phyloP scores from a whole-genome alignment of 176 grass and related monocot genomes.

The Oryza brachyantha region DNA sequence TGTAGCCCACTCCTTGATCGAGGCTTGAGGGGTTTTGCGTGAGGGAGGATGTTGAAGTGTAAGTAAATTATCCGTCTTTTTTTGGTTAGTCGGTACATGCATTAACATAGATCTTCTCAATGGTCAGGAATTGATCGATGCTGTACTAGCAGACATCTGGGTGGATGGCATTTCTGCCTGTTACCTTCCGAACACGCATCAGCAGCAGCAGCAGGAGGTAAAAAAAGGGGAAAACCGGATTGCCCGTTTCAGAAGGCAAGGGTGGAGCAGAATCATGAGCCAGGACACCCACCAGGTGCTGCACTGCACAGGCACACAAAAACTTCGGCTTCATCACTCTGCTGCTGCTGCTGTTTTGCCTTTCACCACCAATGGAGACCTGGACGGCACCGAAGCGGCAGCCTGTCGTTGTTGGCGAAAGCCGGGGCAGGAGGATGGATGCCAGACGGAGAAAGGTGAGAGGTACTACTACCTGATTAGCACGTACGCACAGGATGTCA shows the following conservation, averaged over 20 bases:
- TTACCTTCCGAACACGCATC: not conserved
- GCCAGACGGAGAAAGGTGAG: not conserved
- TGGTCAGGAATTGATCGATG: not conserved
- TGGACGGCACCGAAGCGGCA: not conserved
- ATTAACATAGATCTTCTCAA: too few relatives aligned
- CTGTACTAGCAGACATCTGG: not conserved
- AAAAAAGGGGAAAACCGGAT: too few relatives aligned
- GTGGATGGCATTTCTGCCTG: not conserved
- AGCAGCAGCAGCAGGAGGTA: not conserved
- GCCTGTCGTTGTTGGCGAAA: not conserved
- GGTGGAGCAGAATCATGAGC: slow-evolving; percentile 21
- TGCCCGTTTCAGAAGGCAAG: not conserved
- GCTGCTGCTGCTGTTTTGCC: not conserved
- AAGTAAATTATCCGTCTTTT: too few relatives aligned
- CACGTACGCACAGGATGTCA: too few relatives aligned
- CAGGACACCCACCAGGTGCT: too few relatives aligned
- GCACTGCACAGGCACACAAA: slow-evolving; percentile 1
- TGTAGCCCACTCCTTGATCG: too few relatives aligned
- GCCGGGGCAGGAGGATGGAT: slow-evolving; percentile 13
- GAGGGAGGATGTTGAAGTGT: too few relatives aligned
- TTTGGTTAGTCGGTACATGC: too few relatives aligned
- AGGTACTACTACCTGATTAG: too few relatives aligned
- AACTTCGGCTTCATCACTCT: not conserved
- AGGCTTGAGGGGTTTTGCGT: too few relatives aligned
- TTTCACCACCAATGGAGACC: not conserved